Base-by-base conservation (phyloP, 2,329 filamentous ascomycete genomes). In the Metarhizium brunneum region DNA sequence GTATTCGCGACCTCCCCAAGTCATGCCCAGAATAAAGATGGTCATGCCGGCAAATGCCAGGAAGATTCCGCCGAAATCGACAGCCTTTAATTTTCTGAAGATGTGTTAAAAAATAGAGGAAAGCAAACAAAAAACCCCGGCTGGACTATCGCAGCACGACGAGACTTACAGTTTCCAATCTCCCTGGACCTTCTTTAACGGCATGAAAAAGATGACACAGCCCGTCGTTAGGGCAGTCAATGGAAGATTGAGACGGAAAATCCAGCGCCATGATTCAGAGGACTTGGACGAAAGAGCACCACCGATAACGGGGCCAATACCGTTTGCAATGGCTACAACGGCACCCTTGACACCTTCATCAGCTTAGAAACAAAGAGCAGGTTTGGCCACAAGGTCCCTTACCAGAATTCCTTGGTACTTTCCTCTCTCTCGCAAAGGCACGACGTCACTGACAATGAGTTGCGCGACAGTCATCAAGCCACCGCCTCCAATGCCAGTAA, bases 391-490 rank as follows among this genome's bases (percentile, higher is more conserved):
- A 0, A 1, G 20, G 30, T 16, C 5, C 2, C 66, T 56, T 57
- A 73, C 79, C 58, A 78, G 55, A 55, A 73, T 69, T 0, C 87
- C 87, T 66, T 91, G 88, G 79, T 86, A 92, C 18, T 86, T 79
- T 0, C 87, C 88, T 55, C 87, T 74, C 57, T 89, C 81, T 4
- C 86, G 75, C 25, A 90, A 71, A 0, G 86, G 80, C 1, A 91
- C 80, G 13, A 90, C 76, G 66, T 92, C 88, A 58, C 82, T 86
- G 62, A 91, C 71, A 57, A 91, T 73, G 42, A 91, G 85, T 54
- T 79, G 82, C 8, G 85, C 83, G 48, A 89, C 82, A 0, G 85
- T 85, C 50, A 83, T 85, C 76, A 90, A 83, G 2, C 87, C 87
- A 1, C 84, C 86, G 11, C 86, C 87, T 20, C 87, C 87, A 55